Conservation (phyloP, 2,329 filamentous ascomycete species). For the Venturia aucupariae region DNA sequence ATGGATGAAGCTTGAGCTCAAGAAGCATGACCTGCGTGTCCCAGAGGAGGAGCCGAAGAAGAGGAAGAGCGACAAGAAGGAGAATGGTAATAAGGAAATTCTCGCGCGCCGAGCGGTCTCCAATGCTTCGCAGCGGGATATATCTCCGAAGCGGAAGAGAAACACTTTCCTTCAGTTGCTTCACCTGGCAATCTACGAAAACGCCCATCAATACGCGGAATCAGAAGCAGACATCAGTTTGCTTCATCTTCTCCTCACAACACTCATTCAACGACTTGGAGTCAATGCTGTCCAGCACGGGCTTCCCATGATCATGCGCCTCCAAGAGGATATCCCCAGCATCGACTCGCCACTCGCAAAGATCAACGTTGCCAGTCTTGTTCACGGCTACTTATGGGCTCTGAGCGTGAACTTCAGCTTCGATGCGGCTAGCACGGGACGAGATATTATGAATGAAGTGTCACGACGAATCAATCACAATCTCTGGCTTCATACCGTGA, state of each 20-base stretch:
- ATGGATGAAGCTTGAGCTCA: conserved; percentile 79
- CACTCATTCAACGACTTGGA: conserved; percentile 66
- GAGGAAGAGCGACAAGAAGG: conserved; percentile 25
- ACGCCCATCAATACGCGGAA: conserved; percentile 62
- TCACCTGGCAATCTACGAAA: conserved; percentile 84
- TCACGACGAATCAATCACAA: conserved; percentile 60
- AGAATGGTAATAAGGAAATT: conserved; percentile 34
- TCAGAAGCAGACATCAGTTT: conserved; percentile 67
- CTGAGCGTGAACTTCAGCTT: conserved; percentile 70
- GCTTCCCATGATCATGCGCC: conserved; percentile 76
- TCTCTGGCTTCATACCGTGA: conserved; percentile 70
- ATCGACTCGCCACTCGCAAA: conserved; percentile 59
- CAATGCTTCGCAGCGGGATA: conserved; percentile 54
- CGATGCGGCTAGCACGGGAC: conserved; percentile 58
- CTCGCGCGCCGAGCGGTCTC: conserved; percentile 57
- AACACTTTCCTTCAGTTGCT: conserved; percentile 73
- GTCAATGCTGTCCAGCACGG: conserved; percentile 73
- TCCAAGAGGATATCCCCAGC: conserved; percentile 74
- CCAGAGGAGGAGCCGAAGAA: conserved; percentile 38
- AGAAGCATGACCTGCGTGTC: conserved; percentile 53
- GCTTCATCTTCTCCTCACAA: conserved; percentile 66
- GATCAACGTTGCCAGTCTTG: conserved; percentile 71
- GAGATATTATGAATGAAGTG: conserved; percentile 67
- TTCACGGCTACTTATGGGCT: conserved; percentile 82
- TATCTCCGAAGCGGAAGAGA: conserved; percentile 39